These are phyloP conservation scores for Nemania sp. DNA, from an alignment of 2,329 filamentous ascomycete genomes.

Conservation along the genomic window DNA sequence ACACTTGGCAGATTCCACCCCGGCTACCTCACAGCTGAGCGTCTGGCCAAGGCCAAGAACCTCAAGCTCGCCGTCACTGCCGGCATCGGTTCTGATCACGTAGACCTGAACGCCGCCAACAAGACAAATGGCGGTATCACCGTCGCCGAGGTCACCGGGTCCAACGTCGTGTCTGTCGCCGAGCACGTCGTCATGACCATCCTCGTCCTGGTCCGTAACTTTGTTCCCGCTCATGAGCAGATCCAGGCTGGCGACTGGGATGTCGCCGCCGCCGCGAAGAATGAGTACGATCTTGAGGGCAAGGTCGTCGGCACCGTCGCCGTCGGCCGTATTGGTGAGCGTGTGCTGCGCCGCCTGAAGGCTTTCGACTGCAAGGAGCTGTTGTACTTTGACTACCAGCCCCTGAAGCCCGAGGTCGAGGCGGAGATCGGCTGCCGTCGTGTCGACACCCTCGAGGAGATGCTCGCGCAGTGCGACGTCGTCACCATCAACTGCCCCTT, in stretches of 20 bases:
- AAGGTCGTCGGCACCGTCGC: slow-evolving; percentile 98
- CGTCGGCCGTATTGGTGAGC: slow-evolving; percentile 96
- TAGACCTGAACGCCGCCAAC: slow-evolving; percentile 96
- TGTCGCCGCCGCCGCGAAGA: slow-evolving; percentile 94
- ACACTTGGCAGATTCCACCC: slow-evolving; percentile 79
- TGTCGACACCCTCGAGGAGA: slow-evolving; percentile 87
- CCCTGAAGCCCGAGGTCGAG: slow-evolving; percentile 81
- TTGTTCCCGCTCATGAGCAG: slow-evolving; percentile 95
- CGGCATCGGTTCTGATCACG: slow-evolving; percentile 97
- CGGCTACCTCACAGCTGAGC: slow-evolving; percentile 94
- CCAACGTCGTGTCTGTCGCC: slow-evolving; percentile 97
- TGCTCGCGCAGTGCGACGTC: slow-evolving; percentile 91
- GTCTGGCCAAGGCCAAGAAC: slow-evolving; percentile 97
- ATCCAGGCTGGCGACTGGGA: slow-evolving; percentile 90
- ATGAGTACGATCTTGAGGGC: slow-evolving; percentile 95
- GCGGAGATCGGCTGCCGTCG: slow-evolving; percentile 94
- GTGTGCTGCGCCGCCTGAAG: slow-evolving; percentile 93
- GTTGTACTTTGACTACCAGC: slow-evolving; percentile 99
- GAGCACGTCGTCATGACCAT: slow-evolving; percentile 99
- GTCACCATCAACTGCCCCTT: slow-evolving; percentile 99
- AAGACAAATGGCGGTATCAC: slow-evolving; percentile 97
- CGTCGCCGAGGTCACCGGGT: slow-evolving; percentile 96
- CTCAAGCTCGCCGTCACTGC: slow-evolving; percentile 97
- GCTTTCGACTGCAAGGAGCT: slow-evolving; percentile 99
- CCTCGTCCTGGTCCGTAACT: slow-evolving; percentile 94